Conservation (phyloP, 495 filamentous ascomycete genomes). For the Xylaria telfairii region DNA sequence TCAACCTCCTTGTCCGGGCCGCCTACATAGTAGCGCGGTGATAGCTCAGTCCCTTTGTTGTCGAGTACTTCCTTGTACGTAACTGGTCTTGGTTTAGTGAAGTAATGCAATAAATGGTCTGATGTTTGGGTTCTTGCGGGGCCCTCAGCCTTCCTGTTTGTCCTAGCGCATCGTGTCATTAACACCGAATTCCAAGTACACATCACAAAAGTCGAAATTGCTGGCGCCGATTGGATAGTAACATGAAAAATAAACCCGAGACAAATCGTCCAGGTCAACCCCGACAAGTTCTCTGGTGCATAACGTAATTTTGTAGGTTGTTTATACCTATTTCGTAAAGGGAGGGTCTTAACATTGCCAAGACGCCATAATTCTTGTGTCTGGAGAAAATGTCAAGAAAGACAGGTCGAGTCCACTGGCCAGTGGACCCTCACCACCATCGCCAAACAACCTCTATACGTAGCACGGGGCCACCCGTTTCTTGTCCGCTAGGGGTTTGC, state of each 20-base stretch:
- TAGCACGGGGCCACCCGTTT: constrained; percentile 14
- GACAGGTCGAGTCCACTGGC: not conserved
- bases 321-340: not conserved
- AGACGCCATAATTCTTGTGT: constrained; percentile 14
- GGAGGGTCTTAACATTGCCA: constrained; percentile 10
- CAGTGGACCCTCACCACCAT: constrained; percentile 14
- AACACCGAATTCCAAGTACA: not conserved
- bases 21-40: not conserved
- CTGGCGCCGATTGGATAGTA: constrained; percentile 3
- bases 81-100: not conserved
- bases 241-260: not conserved
- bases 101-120: not conserved
- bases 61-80: not conserved
- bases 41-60: not conserved
- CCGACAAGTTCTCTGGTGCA: not conserved
- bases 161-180: constrained; percentile 10
- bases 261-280: not conserved
- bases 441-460: not conserved
- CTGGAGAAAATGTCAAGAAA: constrained; percentile 11
- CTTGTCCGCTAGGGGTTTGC: not conserved
- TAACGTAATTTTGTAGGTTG: not conserved
- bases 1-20: constrained; percentile 2
- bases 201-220: not conserved
- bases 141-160: constrained; percentile 12
- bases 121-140: not conserved